Base-by-base conservation (phyloP, 495 filamentous ascomycete genomes). In the Trichoderma orchidacearum region DNA sequence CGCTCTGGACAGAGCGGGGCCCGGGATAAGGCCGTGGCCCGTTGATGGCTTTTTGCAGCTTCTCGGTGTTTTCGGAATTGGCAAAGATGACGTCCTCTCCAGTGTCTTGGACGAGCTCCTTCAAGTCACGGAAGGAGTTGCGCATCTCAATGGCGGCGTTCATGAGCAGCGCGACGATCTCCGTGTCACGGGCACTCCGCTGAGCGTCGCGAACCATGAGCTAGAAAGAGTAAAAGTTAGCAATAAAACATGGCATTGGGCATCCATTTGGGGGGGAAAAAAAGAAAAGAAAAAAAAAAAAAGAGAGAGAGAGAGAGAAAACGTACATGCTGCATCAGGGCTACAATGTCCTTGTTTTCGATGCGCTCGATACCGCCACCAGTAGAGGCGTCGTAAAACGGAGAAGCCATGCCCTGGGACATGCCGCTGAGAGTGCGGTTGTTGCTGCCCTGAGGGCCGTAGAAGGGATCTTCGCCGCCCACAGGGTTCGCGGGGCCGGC, bases 121-220 rank as follows among this genome's bases (percentile, higher is more conserved):
- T 96, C 83, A 99, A 87, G 60, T 95, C 91, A 62, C 96, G 90
- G 64, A 97, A 96, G 12, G 87, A 92, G 59, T 87, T 95, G 57
- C 93, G 89, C 90, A 97, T 96, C 64, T 99, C 93, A 11, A 94
- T 89, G 15, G 94, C 91, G 59, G 89, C 90, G 53, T 90, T 83
- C 51, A 97, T 93, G 35, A 99, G 78, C 3, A 93, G 95, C 52
- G 97, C 86, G 30, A 99, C 70, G 54, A 99, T 96, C 71, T 97
- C 93, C 1, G 93, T 99, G 63, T 99, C 93, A 35, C 92, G 80
- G 50, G 93, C 93, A 70, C 94, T 96, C 31, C 93, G 88, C 72
- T 96, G 92, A 38, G 90, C 92, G 75, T 99, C 93, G 12, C 93
- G 85, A 59, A 96, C 94, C 65, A 93, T 97, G 59, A 98, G 79